These are phyloP conservation scores for Chaetomium globosum DNA, from an alignment of 2,329 filamentous ascomycete genomes.

Conservation along the genomic window DNA sequence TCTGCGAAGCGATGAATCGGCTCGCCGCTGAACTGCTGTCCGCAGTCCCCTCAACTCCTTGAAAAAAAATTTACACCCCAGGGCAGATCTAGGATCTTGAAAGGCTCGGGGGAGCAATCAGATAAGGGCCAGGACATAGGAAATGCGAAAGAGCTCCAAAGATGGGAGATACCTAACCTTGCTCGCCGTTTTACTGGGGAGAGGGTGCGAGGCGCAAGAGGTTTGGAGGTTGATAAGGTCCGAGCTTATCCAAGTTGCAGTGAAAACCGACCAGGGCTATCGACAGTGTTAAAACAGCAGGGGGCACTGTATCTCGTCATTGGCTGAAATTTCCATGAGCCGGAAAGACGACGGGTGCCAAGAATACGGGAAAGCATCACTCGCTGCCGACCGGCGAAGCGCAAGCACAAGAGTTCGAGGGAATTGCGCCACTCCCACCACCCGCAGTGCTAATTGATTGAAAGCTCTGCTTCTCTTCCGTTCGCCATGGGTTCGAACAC, in stretches of 20 bases:
- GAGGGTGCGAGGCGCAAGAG: neutral
- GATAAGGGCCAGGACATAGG: neutral
- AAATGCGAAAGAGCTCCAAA: neutral
- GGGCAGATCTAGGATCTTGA: neutral
- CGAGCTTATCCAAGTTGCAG: neutral
- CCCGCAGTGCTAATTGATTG: slow-evolving; percentile 33
- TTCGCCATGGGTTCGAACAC: slow-evolving; percentile 59
- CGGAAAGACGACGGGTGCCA: slow-evolving; percentile 26
- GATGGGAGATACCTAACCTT: neutral
- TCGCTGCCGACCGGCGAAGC: slow-evolving; percentile 16
- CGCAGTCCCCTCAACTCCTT: too few species aligned
- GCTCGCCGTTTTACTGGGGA: neutral
- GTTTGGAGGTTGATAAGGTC: slow-evolving; percentile 8
- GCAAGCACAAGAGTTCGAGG: slow-evolving; percentile 23
- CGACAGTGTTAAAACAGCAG: slow-evolving; percentile 17
- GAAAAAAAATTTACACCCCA: neutral
- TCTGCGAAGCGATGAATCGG: neutral
- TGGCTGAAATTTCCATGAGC: slow-evolving; percentile 31
- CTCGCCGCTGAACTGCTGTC: neutral
- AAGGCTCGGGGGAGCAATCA: neutral
- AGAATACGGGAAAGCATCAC: slow-evolving; percentile 30
- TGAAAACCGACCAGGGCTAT: neutral
- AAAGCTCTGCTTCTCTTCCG: slow-evolving; percentile 30
- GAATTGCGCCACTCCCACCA: slow-evolving; percentile 21
- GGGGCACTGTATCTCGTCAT: slow-evolving; percentile 28